A percentile compares a stretch with the other conserved stretches of the same genome.
phyloP scores from a whole-genome alignment of 495 filamentous ascomycete genomes.

The Talaromyces nanjingensis region DNA sequence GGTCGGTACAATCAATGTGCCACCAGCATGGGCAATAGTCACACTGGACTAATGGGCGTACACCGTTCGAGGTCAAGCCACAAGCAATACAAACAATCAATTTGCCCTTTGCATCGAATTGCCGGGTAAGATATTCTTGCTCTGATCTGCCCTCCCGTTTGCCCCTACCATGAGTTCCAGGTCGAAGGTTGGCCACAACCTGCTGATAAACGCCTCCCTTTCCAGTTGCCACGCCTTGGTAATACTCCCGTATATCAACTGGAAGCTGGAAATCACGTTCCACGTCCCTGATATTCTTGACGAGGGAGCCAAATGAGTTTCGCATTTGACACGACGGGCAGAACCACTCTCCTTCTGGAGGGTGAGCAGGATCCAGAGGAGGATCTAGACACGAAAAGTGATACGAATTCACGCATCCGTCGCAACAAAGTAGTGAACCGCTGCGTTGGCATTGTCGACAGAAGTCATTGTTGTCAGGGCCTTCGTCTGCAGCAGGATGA shows the following conservation, averaged over 20 bases:
- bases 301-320: slow-evolving; percentile 51
- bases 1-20: slow-evolving; percentile 88
- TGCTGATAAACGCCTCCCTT: slow-evolving; percentile 77
- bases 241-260: slow-evolving; percentile 57
- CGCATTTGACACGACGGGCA: slow-evolving; percentile 65
- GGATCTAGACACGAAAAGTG: slow-evolving; percentile 83
- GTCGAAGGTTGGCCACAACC: slow-evolving; percentile 19
- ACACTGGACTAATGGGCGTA: slow-evolving; percentile 66
- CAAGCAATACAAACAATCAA: slow-evolving; percentile 66
- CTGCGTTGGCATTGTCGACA: slow-evolving; percentile 75
- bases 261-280: slow-evolving; percentile 76
- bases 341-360: slow-evolving; percentile 72
- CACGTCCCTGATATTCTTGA: slow-evolving; percentile 51
- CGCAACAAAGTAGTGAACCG: slow-evolving; percentile 87
- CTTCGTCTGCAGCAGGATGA: not conserved
- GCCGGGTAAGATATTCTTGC: slow-evolving; percentile 56
- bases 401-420: slow-evolving; percentile 79
- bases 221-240: slow-evolving; percentile 65
- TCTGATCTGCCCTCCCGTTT: slow-evolving; percentile 53
- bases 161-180: slow-evolving; percentile 23
- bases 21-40: slow-evolving; percentile 74
- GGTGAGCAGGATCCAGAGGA: slow-evolving; percentile 54
- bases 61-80: slow-evolving; percentile 47
- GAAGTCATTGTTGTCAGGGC: slow-evolving; percentile 71
- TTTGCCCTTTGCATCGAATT: slow-evolving; percentile 61